Percentiles rank a stretch among this genome's conserved stretches.
Evolutionary conservation across 805 yeast genomes (phyloP).

Genomic region (Candida maltosa): DNA sequence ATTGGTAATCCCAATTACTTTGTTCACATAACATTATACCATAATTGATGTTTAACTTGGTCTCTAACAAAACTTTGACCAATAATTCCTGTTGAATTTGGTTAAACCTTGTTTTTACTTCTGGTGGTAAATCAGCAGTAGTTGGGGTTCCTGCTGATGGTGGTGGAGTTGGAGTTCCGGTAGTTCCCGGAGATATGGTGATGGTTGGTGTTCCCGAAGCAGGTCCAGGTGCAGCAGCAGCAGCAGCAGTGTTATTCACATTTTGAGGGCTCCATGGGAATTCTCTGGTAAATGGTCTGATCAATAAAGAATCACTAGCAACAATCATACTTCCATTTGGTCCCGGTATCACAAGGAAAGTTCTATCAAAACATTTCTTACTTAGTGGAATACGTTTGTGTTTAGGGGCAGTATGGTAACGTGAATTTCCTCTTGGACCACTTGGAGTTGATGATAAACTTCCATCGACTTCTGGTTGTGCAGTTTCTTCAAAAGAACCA

Average conservation of each 20-base stretch:
- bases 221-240: slow-evolving; percentile 5
- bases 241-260: slow-evolving; percentile 2
- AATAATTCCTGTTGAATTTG: slow-evolving; percentile 62
- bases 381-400: slow-evolving; percentile 38
- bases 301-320: slow-evolving; percentile 77
- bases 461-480: slow-evolving; percentile 44
- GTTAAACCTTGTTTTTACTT: slow-evolving; percentile 48
- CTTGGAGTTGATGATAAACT: slow-evolving; percentile 10
- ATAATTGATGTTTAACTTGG: slow-evolving; percentile 75
- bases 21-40: slow-evolving; percentile 83
- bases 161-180: slow-evolving; percentile 13
- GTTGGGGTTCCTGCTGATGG: slow-evolving; percentile 16
- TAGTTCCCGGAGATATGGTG: slow-evolving; percentile 4
- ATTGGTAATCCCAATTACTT: slow-evolving; percentile 76
- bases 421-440: slow-evolving; percentile 7
- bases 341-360: slow-evolving; percentile 72
- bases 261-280: slow-evolving; percentile 50
- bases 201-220: slow-evolving; percentile 13
- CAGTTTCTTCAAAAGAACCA: slow-evolving; percentile 77
- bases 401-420: slow-evolving; percentile 19
- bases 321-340: slow-evolving; percentile 70
- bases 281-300: slow-evolving; percentile 57
- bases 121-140: slow-evolving; percentile 50
- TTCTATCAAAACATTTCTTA: slow-evolving; percentile 81
- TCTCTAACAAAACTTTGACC: slow-evolving; percentile 62